Evolutionary conservation across 2,329 filamentous ascomycete species (phyloP), one percentile per base, ranked within the genome.

Genomic region (Trichoderma sp.): DNA sequence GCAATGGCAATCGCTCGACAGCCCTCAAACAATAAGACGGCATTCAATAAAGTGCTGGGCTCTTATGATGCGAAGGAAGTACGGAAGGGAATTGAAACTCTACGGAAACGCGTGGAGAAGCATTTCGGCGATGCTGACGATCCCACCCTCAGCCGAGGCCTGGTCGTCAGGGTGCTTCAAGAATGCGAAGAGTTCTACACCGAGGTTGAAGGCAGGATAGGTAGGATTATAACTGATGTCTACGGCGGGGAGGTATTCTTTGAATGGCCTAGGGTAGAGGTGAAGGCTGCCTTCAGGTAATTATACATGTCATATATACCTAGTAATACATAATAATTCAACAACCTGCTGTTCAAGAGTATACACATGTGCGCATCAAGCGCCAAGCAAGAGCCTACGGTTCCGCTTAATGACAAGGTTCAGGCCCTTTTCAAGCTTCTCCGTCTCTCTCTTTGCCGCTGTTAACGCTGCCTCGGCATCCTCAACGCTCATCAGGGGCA

Each of bases 61-160:
- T 87, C 88, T 58, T 93, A 96, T 80, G 95, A 98, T 80, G 86
- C 86, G 24, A 95, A 93, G 79, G 94, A 98, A 81, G 88, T 98
- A 57, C 89, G 92, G 74, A 94, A 95, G 79, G 95, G 95, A n/a
- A 92, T 97, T 76, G 94, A 97, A 77, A 89, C 93, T 69, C 86
- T 98, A 75, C 92, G 92, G 78, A 97, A 97, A 84, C 89, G 95
- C 64, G 93, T 98, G 1, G 95, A 98, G 83, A 99, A 98, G 84
- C 95, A 98, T 82, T 98, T 98, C 85, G 94, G 94, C 57, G 94
- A 97, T 76, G 92, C 91, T 6, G 94, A 97, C 76, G 92, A 95
- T 74, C 89, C 90, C 70, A 88, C 84, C 26, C 84, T 92, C 69
- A 92, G 89, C 76, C 84, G 84, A 64, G 84, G 84, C 43, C 82